Evolutionary conservation across 140 eudicot species (phyloP), one percentile per base, ranked within the genome.

Genomic region (Senecio squalidus): DNA sequence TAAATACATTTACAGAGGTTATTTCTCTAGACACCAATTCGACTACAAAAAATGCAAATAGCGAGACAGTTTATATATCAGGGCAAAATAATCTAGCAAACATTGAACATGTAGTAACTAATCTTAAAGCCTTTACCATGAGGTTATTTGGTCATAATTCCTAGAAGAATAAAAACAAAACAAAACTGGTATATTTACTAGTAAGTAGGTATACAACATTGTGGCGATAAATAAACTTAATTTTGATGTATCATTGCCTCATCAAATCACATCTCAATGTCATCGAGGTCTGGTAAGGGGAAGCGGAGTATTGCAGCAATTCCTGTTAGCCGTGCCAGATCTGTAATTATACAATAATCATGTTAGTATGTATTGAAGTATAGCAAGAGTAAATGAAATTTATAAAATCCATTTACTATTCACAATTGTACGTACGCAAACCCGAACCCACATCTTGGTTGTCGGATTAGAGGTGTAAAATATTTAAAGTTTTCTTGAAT

Each of bases 221-320:
- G 33, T 10, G 36, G 15, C 20, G 46, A 3, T 28, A 18, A 7
- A 17, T 23, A 15, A 40, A 26, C 55, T 31, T 18, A 38, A 15
- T 64, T 17, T 16, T 17, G 26, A n/a, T 41, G 9, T 60, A 60
- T 9, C 9, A 44, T 6, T 55, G 36, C 28, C 18, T 38, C 27
- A 11, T 51, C 33, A 43, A 38, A 52, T 78, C 70, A 86, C 95
- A 86, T 83, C 69, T 86, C 95, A 9, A 83, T 74, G 44, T 86
- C 95, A 31, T 83, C 93, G 4, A 86, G 76, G 33, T 86, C 95
- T 0, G 95, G 95, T 43, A 86, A 54, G 23, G 95, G 95, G 26
- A 86, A 86, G 8, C 93, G 88, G 58, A 86, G 88, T 59, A 83
- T 80, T 23, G 95, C 95, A 41, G 95, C 93, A 56, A 86, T 72